Evolutionary conservation across 2,329 filamentous ascomycete species (phyloP).

Genomic region (Arthroderma sp.): DNA sequence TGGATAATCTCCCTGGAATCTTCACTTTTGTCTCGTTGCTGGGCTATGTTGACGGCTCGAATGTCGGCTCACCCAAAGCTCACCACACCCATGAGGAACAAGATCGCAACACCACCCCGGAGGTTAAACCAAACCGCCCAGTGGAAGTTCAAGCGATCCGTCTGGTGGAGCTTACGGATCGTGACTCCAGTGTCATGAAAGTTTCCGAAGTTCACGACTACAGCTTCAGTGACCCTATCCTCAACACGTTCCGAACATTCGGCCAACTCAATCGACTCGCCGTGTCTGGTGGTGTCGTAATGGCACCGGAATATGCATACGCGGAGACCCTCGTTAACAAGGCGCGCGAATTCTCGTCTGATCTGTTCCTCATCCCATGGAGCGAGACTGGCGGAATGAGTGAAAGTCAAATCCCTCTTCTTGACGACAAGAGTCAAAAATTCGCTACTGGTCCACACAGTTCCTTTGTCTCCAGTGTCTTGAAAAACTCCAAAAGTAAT

Average conservation of each 20-base stretch:
- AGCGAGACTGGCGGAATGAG: conserved; percentile 64
- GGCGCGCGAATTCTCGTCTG: conserved; percentile 55
- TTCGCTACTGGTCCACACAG: conserved; percentile 54
- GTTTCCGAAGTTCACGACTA: conserved; percentile 70
- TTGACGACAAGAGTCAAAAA: conserved; percentile 39
- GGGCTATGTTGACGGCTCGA: conserved; percentile 38
- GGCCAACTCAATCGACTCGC: conserved; percentile 72
- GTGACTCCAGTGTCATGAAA: conserved; percentile 90
- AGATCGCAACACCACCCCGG: conserved; percentile 10
- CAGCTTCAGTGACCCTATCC: conserved; percentile 62
- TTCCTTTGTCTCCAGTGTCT: conserved; percentile 56
- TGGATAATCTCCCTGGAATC: conserved; percentile 71
- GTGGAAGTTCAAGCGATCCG: conserved; percentile 74
- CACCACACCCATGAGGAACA: conserved; percentile 21
- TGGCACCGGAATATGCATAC: conserved; percentile 65
- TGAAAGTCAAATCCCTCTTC: conserved; percentile 45
- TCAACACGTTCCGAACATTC: conserved; percentile 84
- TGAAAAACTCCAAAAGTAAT: conserved; percentile 52
- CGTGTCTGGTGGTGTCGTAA: conserved; percentile 65
- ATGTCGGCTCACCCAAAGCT: conserved; percentile 19
- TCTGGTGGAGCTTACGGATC: conserved; percentile 74
- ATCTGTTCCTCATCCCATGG: conserved; percentile 79
- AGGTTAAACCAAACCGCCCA: conserved; percentile 22
- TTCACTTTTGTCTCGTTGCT: conserved; percentile 74
- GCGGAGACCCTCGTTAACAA: conserved; percentile 62